These are phyloP conservation scores for Rhodotorula sp. DNA, from an alignment of 1,284 basidiomycete genomes.

Conservation along the genomic window DNA sequence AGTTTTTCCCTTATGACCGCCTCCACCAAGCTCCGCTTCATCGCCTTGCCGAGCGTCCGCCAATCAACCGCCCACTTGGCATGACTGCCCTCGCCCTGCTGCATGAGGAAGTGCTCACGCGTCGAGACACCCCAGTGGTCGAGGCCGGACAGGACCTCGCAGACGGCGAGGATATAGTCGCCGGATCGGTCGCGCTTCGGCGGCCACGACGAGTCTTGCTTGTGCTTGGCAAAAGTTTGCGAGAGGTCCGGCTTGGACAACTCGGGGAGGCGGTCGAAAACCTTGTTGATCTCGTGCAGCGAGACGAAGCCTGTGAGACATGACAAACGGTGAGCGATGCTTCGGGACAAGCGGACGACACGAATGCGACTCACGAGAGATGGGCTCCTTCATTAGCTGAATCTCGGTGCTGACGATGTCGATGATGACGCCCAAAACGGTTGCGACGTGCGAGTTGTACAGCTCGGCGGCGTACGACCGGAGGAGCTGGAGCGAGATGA, in stretches of 20 bases:
- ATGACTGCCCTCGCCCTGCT: conserved; percentile 58
- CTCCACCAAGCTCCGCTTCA: conserved; percentile 73
- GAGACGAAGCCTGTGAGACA: conserved; percentile 22
- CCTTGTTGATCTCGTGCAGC: conserved; percentile 25
- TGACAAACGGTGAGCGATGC: neutral
- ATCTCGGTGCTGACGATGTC: conserved; percentile 55
- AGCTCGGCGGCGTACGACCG: conserved; percentile 69
- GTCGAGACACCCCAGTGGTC: conserved; percentile 40
- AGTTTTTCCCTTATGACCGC: conserved; percentile 77
- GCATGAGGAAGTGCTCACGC: conserved; percentile 59
- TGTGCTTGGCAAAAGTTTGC: conserved; percentile 43
- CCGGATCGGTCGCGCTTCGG: conserved; percentile 9
- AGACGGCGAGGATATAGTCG: conserved; percentile 31
- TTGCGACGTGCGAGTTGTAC: conserved; percentile 69
- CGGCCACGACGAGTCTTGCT: conserved; percentile 33
- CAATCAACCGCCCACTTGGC: conserved; percentile 74
- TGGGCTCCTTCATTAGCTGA: conserved; percentile 57
- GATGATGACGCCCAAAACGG: conserved; percentile 68
- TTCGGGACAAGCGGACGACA: no score
- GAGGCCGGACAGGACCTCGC: conserved; percentile 31
- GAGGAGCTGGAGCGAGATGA: conserved; percentile 60
- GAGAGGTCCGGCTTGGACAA: conserved; percentile 17
- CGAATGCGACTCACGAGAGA: conserved; percentile 59
- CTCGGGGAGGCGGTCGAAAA: conserved; percentile 10
- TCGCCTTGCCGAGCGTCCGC: conserved; percentile 66